phyloP scores from a whole-genome alignment of 2,329 filamentous ascomycete species.

The Curvularia sp. region DNA sequence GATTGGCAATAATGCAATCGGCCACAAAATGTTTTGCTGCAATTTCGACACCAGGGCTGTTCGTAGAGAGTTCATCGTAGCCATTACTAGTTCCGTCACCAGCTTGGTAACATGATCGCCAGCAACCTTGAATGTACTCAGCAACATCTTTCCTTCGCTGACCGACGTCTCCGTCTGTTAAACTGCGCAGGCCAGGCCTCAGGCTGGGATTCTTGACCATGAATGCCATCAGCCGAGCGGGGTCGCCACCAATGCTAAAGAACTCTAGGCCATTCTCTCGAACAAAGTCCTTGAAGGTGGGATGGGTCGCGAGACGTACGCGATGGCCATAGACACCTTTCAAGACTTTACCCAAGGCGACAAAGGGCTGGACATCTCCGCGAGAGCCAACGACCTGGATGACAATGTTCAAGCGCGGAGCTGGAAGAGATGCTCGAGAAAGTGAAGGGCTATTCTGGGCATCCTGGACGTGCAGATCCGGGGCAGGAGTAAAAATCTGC shows the following conservation, averaged over 20 bases:
- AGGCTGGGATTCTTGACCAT: slow-evolving; percentile 60
- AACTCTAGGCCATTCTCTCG: slow-evolving; percentile 45
- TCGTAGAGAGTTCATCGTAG: not conserved
- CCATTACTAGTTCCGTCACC: not conserved
- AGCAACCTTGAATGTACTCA: slow-evolving; percentile 40
- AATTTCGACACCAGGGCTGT: not conserved
- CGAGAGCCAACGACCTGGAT: slow-evolving; percentile 63
- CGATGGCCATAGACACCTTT: slow-evolving; percentile 40
- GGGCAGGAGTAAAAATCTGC: not conserved
- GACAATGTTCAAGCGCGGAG: slow-evolving; percentile 54
- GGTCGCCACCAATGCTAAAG: slow-evolving; percentile 43
- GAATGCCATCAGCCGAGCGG: slow-evolving; percentile 56
- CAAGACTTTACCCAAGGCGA: slow-evolving; percentile 62
- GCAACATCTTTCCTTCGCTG: slow-evolving; percentile 36
- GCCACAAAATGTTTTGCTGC: not conserved
- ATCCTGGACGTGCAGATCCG: not conserved
- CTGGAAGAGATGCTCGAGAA: not conserved
- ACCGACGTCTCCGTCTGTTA: slow-evolving; percentile 41
- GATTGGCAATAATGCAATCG: not conserved
- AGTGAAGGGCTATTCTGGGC: not conserved
- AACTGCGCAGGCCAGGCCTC: slow-evolving; percentile 32
- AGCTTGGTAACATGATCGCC: slow-evolving; percentile 10
- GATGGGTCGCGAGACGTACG: slow-evolving; percentile 39
- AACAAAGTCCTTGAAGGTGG: slow-evolving; percentile 25
- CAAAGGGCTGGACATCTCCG: slow-evolving; percentile 66